Base-by-base conservation (phyloP, 441 rosid genomes). In the Raphanus hybrid region DNA sequence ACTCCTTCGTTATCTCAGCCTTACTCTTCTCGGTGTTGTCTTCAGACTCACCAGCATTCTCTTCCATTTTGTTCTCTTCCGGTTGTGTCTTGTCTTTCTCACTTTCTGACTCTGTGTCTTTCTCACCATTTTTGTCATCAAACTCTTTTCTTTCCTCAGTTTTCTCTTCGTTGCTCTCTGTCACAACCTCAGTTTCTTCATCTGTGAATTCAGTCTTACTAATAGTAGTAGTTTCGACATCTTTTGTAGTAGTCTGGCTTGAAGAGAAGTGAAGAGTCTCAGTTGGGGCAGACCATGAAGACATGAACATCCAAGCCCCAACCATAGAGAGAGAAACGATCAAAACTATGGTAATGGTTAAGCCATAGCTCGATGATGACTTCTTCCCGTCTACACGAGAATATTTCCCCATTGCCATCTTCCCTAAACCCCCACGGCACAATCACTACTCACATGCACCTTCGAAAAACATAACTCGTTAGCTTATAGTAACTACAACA, bases 331-430 rank as follows among this genome's bases (percentile, higher is more conserved):
- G 66, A 50, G 85, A 74, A 52, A 86, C 83, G 64, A 86, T 10
- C 15, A 79, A 73, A 20, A 82, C 84, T 26, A 85, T 59, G 57
- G 78, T 79, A 57, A 85, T 67, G 20, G 83, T 83, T 5, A 82
- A 84, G 67, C 85, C 83, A 71, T 77, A 77, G 66, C 78, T 65
- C 0, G 90, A 74, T 23, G 26, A 23, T 54, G 88, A 84, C 65
- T 80, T 88, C 81, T 84, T 82, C 81, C 84, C 87, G 55, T 86
- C 88, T 69, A 84, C 75, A 61, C 82, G 82, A 75, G 87, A 80
- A 76, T 77, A 78, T 64, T 75, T 85, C 20, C 82, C 84, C 64
- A 72, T 26, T 10, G 90, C 87, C 90, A 84, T 86, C 54, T 54
- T 69, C 20, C 15, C 68, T 39, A 26, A 43, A 18, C 57, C 14